A percentile compares a stretch with the other conserved stretches of the same genome.
These are phyloP conservation scores for Plasmopara halstedii DNA, from an alignment of 352 stramenopile genomes.

Conservation along the genomic window DNA sequence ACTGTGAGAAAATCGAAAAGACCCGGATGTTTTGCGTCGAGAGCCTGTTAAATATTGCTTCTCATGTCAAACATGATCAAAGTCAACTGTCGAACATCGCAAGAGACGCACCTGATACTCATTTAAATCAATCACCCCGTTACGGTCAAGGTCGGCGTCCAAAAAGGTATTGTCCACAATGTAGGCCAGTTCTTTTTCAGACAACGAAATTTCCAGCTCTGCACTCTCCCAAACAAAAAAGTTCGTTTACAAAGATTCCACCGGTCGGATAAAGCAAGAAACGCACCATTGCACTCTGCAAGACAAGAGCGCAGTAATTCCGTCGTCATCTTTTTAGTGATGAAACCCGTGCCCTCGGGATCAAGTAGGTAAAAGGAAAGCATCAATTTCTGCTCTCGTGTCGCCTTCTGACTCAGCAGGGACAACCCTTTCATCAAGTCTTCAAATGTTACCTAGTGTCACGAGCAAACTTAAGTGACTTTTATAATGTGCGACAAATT, in stretches of 20 bases:
- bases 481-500: background rate
- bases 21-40: slow-evolving; percentile 76
- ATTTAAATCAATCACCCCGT: slow-evolving; percentile 68
- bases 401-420: slow-evolving; percentile 78
- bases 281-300: slow-evolving; percentile 71
- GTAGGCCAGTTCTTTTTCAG: slow-evolving; percentile 62
- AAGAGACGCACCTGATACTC: slow-evolving; percentile 58
- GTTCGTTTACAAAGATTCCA: slow-evolving; percentile 1
- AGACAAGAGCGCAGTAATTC: slow-evolving; percentile 78
- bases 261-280: background rate
- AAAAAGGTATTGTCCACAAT: slow-evolving; percentile 83
- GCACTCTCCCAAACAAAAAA: slow-evolving; percentile 1
- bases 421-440: slow-evolving; percentile 75
- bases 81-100: background rate
- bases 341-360: slow-evolving; percentile 67
- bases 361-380: slow-evolving; percentile 82
- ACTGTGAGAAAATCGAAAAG: slow-evolving; percentile 84
- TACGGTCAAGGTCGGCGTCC: slow-evolving; percentile 70
- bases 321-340: slow-evolving; percentile 78
- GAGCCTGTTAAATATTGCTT: slow-evolving; percentile 23
- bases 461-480: background rate
- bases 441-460: slow-evolving; percentile 65
- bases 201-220: slow-evolving; percentile 76
- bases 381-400: slow-evolving; percentile 81
- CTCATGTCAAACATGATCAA: background rate